Evolutionary conservation across 805 yeast species (phyloP), one percentile per base, ranked within the genome.

Genomic region (Torulaspora gathmanii): DNA sequence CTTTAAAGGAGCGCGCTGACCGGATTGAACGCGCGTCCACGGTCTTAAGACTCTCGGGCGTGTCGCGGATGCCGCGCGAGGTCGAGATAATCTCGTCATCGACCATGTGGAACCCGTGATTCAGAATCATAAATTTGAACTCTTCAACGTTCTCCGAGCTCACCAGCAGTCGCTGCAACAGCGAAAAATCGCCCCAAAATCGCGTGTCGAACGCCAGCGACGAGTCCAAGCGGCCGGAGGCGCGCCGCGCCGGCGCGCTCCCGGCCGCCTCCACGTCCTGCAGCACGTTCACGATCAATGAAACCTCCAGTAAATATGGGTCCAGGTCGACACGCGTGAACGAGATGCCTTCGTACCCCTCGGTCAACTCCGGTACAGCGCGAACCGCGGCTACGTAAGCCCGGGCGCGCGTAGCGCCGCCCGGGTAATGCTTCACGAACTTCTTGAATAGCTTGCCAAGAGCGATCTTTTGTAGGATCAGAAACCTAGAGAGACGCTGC

Each of bases 391-490:
- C 42, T 4, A 62, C 42, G 31, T 50, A 54, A 4, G 31, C 42
- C 19, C 44, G 37, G 2, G 61, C 53, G 5, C 26, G 39, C 20
- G 31, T 20, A 12, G 35, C 36, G 4, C 53, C 55, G 38, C 42
- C 40, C 9, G 60, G 60, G 45, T 54, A 57, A 42, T 60, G 55
- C 23, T 57, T 54, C 7, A 48, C 35, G 15, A 63, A 74, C 58
- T 80, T 80, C 63, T 81, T 80, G 54, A 80, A 72, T 45, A 81
- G 70, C 64, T 81, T 82, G 54, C 75, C 71, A 11, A 78, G 58
- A 8, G 85, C 86, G 25, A 81, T 72, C 57, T 78, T 80, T 55
- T 82, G 87, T 35, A 81, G 65, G 25, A 79, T 61, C 15, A 80
- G 70, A 54, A 75, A 82, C 47, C 80, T 71, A 30, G 81, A 71